Conservation (phyloP, 352 stramenopile species). For the Phytophthora cajani region DNA sequence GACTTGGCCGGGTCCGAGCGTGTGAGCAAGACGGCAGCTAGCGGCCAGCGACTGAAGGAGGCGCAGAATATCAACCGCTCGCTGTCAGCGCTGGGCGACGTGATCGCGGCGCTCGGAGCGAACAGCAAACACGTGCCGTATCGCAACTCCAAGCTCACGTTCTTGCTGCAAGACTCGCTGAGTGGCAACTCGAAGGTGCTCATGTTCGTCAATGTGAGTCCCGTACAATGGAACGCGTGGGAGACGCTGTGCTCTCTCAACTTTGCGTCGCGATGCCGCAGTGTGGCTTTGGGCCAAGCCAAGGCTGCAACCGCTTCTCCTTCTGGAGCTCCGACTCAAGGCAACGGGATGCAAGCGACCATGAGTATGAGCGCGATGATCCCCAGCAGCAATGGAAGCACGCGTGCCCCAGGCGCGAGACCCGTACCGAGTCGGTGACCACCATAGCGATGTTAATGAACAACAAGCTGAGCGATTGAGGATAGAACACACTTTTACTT, state of each 20-base stretch:
- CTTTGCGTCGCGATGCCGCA: slow-evolving; percentile 90
- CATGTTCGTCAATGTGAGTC: slow-evolving; percentile 91
- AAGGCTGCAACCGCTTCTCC: slow-evolving; percentile 49
- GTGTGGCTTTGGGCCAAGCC: slow-evolving; percentile 85
- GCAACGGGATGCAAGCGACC: slow-evolving; percentile 38
- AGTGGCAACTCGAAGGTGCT: slow-evolving; percentile 85
- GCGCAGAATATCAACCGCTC: slow-evolving; percentile 97
- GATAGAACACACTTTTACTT: slow-evolving; percentile 37
- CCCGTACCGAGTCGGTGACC: slow-evolving; percentile 31
- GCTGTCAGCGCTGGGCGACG: slow-evolving; percentile 93
- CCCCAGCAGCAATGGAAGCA: slow-evolving; percentile 21
- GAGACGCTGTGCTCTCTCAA: slow-evolving; percentile 93
- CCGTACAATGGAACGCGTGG: slow-evolving; percentile 86
- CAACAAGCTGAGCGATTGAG: slow-evolving; percentile 1
- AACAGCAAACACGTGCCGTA: slow-evolving; percentile 95
- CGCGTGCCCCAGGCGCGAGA: slow-evolving; percentile 16
- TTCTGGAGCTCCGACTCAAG: slow-evolving; percentile 17
- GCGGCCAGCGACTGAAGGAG: slow-evolving; percentile 94
- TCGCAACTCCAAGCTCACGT: slow-evolving; percentile 96
- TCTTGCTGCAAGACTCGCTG: slow-evolving; percentile 85
- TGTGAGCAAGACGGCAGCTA: slow-evolving; percentile 91
- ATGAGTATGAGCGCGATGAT: slow-evolving; percentile 49
- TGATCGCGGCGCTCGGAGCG: slow-evolving; percentile 92
- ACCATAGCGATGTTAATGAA: slow-evolving; percentile 6
- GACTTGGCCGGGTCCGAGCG: slow-evolving; percentile 90